A percentile compares a stretch with the other conserved stretches of the same genome.
Conservation (phyloP, 345 rosid species). For the Chamaenerion angustifolium region DNA sequence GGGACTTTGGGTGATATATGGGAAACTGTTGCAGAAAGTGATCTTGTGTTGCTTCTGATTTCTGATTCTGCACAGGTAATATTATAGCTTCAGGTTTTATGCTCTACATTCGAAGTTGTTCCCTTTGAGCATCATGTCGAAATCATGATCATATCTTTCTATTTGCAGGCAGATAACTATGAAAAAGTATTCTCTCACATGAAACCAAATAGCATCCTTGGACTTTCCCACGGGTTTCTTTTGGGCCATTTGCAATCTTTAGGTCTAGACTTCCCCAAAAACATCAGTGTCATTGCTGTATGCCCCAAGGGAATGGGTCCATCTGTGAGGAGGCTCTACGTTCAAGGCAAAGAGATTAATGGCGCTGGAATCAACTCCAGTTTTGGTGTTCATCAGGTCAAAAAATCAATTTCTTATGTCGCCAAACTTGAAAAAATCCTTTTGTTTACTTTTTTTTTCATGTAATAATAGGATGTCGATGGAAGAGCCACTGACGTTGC, state of each 20-base stretch:
- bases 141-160: neutral
- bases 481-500: slow-evolving; percentile 86
- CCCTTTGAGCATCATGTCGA: neutral
- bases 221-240: slow-evolving; percentile 90
- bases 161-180: slow-evolving; percentile 69
- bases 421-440: no score
- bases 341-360: slow-evolving; percentile 78
- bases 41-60: slow-evolving; percentile 72
- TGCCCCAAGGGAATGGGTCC: slow-evolving; percentile 93
- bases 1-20: slow-evolving; percentile 84
- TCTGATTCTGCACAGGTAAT: slow-evolving; percentile 92
- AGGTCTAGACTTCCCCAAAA: slow-evolving; percentile 71
- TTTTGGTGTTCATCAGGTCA: slow-evolving; percentile 81
- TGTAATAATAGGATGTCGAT: slow-evolving; percentile 55
- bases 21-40: slow-evolving; percentile 82
- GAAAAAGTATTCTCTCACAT: slow-evolving; percentile 71
- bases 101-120: neutral
- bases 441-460: neutral
- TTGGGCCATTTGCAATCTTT: slow-evolving; percentile 68
- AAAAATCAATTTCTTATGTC: neutral
- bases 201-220: slow-evolving; percentile 92
- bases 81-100: neutral
- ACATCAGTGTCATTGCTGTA: slow-evolving; percentile 69
- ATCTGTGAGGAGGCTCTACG: slow-evolving; percentile 80
- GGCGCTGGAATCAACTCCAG: slow-evolving; percentile 94